phyloP scores from a whole-genome alignment of 2,329 filamentous ascomycete species.

The Pezicula radicicola region DNA sequence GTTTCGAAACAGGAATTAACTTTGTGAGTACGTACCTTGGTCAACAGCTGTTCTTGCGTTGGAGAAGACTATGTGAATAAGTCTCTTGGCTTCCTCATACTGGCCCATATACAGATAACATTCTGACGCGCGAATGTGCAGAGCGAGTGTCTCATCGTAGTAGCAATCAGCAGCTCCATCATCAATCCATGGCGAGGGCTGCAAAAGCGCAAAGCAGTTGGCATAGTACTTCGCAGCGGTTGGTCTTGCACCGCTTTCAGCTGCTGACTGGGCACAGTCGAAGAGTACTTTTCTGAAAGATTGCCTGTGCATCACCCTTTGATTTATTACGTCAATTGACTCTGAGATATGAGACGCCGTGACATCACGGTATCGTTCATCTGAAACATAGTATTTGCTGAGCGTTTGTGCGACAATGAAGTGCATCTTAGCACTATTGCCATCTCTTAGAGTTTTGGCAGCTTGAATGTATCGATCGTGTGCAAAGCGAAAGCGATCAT shows the following conservation, averaged over 20 bases:
- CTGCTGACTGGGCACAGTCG: slow-evolving; percentile 73
- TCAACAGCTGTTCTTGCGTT: slow-evolving; percentile 72
- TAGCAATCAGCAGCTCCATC: slow-evolving; percentile 67
- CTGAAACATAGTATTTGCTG: slow-evolving; percentile 64
- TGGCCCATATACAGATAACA: slow-evolving; percentile 78
- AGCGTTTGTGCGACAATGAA: slow-evolving; percentile 83
- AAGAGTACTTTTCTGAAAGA: slow-evolving; percentile 70
- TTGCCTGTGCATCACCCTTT: slow-evolving; percentile 54
- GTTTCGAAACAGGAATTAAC: too few relatives aligned
- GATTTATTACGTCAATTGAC: slow-evolving; percentile 71
- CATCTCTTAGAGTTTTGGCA: slow-evolving; percentile 66
- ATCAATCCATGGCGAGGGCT: slow-evolving; percentile 70
- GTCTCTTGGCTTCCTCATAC: slow-evolving; percentile 60
- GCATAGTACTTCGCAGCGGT: slow-evolving; percentile 82
- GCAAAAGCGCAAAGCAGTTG: slow-evolving; percentile 74
- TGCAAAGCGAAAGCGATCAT: slow-evolving; percentile 83
- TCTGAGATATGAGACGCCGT: slow-evolving; percentile 80
- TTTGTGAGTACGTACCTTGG: slow-evolving; percentile 39
- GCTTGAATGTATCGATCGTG: slow-evolving; percentile 86
- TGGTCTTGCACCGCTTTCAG: slow-evolving; percentile 77
- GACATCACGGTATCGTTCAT: slow-evolving; percentile 64
- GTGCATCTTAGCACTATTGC: slow-evolving; percentile 77
- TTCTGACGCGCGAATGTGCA: slow-evolving; percentile 78
- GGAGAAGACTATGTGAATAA: slow-evolving; percentile 68
- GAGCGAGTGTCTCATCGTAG: slow-evolving; percentile 81